Percentiles rank a stretch among this genome's conserved stretches.
Conservation (phyloP, 2,329 filamentous ascomycete species). For the Xylaria sp. region DNA sequence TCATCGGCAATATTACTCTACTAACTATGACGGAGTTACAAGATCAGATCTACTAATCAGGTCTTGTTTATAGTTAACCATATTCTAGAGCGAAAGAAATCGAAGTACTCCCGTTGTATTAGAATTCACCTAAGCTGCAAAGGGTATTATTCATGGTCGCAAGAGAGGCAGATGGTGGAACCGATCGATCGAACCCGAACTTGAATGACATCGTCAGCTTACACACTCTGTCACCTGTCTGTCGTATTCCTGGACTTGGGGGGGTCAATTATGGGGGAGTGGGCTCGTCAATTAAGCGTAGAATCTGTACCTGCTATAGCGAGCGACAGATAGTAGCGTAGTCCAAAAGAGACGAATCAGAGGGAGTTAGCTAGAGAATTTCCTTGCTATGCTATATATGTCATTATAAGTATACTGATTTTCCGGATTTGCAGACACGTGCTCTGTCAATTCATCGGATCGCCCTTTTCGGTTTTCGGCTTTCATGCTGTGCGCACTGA, state of each 20-base stretch:
- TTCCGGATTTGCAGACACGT: conserved; percentile 10
- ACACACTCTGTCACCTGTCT: background rate
- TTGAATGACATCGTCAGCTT: conserved; percentile 13
- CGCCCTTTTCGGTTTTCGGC: conserved; percentile 7
- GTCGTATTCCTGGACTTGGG: background rate
- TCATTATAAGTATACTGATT: background rate
- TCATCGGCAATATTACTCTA: background rate
- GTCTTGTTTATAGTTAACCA: background rate
- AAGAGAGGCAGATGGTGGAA: background rate
- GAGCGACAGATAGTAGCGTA: background rate
- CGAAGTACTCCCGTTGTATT: background rate
- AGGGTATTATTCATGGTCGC: background rate
- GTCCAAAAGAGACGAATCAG: background rate
- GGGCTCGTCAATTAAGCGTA: background rate
- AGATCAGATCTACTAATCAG: background rate
- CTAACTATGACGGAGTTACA: background rate
- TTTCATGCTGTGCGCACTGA: background rate
- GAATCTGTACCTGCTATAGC: background rate
- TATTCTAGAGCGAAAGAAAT: background rate
- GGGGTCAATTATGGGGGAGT: conserved; percentile 2
- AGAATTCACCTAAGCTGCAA: background rate
- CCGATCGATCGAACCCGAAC: background rate
- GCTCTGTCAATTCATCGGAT: conserved; percentile 17
- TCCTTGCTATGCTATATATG: background rate
- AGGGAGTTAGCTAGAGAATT: background rate